Base-by-base conservation (phyloP, 2,329 filamentous ascomycete genomes). In the Zelopaecilomyces penicillatus region DNA sequence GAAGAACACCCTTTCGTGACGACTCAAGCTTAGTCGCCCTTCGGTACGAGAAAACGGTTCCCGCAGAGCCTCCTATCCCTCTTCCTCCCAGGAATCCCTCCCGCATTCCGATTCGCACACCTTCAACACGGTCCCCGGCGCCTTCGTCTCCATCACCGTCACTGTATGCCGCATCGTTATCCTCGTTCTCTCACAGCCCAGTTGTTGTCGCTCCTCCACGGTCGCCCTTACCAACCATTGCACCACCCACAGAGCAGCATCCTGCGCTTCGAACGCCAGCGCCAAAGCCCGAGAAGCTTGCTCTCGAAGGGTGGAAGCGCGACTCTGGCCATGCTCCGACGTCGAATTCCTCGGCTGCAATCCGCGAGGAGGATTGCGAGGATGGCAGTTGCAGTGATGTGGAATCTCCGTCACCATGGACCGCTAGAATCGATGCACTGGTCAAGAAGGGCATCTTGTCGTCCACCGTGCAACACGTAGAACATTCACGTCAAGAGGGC, bases 41-140 rank as follows among this genome's bases (percentile, higher is more conserved):
- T 44, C 74, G 76, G 46, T 82, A 83, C 64, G 79, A 83, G 57
- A 72, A 81, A 60, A 78, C 75, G 32, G 64, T 72, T 41, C 70
- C 75, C 53, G 74, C 74, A 39, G 72, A 76, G 59, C 74, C 74
- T 47, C 79, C 78, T 32, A 75, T 80, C 50, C 71, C 73, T 38
- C 61, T 78, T 47, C 61, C 70, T 40, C 68, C 71, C 50, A 65
- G 66, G 55, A 68, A 62, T 57, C 65, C 60, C 52, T 59, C 60
- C 49, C 65, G 62, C 53, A 45, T 50, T 49, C 45, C 59, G 50
- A 41, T 52, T 45, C 40, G 57, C 30, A 38, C 49, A 19, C 41
- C 50, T 10, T 46, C 46, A n/a, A 41, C 45, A 19, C 43, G 43
- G 11, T 48, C 46, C 7, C 53, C 54, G 34, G 46, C 53, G 29